Evolutionary conservation across 148 eudicot genomes (phyloP).

Genomic region (Cornus controversa): DNA sequence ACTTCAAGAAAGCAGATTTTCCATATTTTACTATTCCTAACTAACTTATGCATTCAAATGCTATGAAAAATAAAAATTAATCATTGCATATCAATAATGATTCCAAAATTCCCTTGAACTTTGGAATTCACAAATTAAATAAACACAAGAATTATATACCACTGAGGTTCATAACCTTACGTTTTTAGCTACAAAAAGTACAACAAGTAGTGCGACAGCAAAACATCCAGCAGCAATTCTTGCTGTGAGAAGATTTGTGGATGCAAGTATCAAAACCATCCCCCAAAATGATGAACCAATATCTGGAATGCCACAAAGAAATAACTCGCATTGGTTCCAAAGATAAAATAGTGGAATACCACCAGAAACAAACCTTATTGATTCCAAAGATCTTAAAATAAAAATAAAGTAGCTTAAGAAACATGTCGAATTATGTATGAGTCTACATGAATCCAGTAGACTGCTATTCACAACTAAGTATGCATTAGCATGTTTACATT

Average conservation of each 20-base stretch:
- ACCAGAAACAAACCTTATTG: background rate
- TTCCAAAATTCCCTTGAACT: background rate
- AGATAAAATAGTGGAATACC: background rate
- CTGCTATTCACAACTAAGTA: background rate
- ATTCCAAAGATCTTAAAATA: background rate
- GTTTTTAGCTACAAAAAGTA: conserved; percentile 85
- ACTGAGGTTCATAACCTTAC: conserved; percentile 33
- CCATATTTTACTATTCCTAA: too few relatives aligned
- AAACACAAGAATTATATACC: background rate
- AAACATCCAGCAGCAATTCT: conserved; percentile 97
- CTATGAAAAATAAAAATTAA: background rate
- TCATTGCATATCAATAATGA: background rate
- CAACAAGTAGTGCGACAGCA: conserved; percentile 71
- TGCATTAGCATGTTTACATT: background rate
- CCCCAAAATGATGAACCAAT: conserved; percentile 99
- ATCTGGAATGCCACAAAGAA: conserved; percentile 40
- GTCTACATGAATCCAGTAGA: background rate
- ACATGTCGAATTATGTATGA: background rate
- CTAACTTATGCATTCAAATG: too few relatives aligned
- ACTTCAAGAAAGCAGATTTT: too few relatives aligned
- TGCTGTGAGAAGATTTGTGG: conserved; percentile 80
- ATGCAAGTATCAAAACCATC: conserved; percentile 88
- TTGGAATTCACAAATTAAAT: background rate
- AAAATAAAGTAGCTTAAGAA: too few relatives aligned
- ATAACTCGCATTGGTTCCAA: background rate